A percentile compares a stretch with the other conserved stretches of the same genome.
Evolutionary conservation across 106 monocot genomes (phyloP).

Genomic region (Agapanthus africanus): DNA sequence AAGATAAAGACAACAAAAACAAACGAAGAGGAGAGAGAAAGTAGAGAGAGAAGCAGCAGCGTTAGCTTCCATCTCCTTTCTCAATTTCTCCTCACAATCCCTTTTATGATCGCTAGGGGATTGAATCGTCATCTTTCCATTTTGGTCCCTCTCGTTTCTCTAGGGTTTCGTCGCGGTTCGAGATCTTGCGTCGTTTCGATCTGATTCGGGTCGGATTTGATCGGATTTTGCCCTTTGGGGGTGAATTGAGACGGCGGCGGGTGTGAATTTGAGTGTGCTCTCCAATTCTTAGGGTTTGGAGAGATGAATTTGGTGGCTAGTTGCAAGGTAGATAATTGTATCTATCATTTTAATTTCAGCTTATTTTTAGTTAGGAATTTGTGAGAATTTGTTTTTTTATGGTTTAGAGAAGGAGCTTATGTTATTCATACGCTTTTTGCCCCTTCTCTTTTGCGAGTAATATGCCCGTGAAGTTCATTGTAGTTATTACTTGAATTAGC

Average conservation of each 20-base stretch:
- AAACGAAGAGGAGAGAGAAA: background rate
- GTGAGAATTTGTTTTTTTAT: no score
- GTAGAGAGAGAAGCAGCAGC: background rate
- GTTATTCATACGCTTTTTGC: no score
- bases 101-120: no score
- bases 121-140: background rate
- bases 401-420: no score
- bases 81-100: no score
- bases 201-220: background rate
- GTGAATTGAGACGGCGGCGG: background rate
- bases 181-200: background rate
- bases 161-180: background rate
- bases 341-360: no score
- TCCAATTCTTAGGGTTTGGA: background rate
- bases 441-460: no score
- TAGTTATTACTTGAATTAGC: no score
- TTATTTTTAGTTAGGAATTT: no score
- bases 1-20: background rate
- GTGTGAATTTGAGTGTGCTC: background rate
- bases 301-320: background rate
- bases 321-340: background rate
- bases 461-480: no score
- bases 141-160: background rate
- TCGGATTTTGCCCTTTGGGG: background rate
- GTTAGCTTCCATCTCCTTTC: background rate